Conservation (phyloP, 2,329 filamentous ascomycete species). For the Talaromyces sp. region DNA sequence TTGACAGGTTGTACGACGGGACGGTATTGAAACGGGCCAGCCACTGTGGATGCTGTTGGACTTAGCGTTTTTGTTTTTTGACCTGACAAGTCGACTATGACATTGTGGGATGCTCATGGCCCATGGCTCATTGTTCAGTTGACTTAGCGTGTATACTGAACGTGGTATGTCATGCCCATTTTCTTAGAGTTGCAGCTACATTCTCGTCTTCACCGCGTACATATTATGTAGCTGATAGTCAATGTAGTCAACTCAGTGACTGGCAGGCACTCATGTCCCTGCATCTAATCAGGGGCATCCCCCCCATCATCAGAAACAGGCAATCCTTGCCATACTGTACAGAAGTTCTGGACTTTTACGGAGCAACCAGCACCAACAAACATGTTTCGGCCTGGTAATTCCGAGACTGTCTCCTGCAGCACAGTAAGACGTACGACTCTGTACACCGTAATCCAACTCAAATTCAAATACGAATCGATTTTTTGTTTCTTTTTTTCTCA, state of each 20-base stretch:
- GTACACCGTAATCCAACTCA: background rate
- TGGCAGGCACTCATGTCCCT: background rate
- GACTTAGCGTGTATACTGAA: too few relatives aligned
- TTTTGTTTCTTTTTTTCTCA: too few relatives aligned
- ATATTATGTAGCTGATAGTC: too few relatives aligned
- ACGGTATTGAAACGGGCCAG: constrained; percentile 3
- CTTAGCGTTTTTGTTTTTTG: background rate
- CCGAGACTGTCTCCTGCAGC: background rate
- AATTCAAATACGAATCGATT: too few relatives aligned
- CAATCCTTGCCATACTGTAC: background rate
- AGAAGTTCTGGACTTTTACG: background rate
- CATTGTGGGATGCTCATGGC: background rate
- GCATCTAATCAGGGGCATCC: background rate
- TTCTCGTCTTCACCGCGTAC: too few relatives aligned
- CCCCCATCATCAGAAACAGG: background rate
- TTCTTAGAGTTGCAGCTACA: background rate
- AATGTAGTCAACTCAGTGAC: too few relatives aligned
- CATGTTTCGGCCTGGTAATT: background rate
- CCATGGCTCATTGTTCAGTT: too few relatives aligned
- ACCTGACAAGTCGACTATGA: background rate
- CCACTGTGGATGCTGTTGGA: constrained; percentile 12
- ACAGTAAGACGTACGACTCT: background rate
- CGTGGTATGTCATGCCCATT: background rate
- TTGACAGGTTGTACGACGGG: background rate
- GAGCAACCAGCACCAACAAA: constrained; percentile 4